Evolutionary conservation across 1,284 basidiomycete species (phyloP), one percentile per base, ranked within the genome.

Genomic region (Fomitiporia mediterranea): DNA sequence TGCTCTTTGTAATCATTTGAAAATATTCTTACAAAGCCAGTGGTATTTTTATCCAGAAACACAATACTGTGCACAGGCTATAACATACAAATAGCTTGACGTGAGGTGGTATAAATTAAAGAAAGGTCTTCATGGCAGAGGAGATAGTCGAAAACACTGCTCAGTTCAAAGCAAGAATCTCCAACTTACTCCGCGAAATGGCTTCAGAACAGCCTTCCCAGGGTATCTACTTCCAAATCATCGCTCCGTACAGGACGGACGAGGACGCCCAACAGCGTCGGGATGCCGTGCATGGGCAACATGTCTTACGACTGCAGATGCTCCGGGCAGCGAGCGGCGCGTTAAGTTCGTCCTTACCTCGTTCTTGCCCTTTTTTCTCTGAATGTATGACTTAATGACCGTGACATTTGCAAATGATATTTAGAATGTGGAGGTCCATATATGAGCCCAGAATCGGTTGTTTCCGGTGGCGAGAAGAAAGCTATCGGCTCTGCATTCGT

Each of bases 241-340:
- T 25, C 19, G 47, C 47, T 11, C 47, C 47, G n/a, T 49, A 49
- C 47, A 25, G 27, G 7, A 49, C 47, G 8, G 47, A 49, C 27
- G 47, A 49, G 15, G 21, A 2, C 27, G n/a, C 34, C 6, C 4
- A 28, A 2, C 47, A 49, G 28, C 27, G 32, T n/a, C 21, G 47
- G 6, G n/a, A 19, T 5, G 27, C 47, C 7, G 47, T 49, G 11
- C 17, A 32, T 5, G 27, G 34, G 28, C 15, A 30, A 30, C 47
- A 49, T 30, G n/a, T 32, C 27, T 25, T 3, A 4, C 6, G 47
- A 17, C 4, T 49, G 30, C 27, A 32, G 7, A 34, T 15, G n/a
- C 23, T 32, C 13, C 32, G 32, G 23, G n/a, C 13, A n/a, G 32
- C 13, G 17, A 30, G 4, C 3, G 30, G 30, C 4, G 17, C 21